Base-by-base conservation (phyloP, 225 moss, liverwort and hornwort species). In the Neckera pumila region DNA sequence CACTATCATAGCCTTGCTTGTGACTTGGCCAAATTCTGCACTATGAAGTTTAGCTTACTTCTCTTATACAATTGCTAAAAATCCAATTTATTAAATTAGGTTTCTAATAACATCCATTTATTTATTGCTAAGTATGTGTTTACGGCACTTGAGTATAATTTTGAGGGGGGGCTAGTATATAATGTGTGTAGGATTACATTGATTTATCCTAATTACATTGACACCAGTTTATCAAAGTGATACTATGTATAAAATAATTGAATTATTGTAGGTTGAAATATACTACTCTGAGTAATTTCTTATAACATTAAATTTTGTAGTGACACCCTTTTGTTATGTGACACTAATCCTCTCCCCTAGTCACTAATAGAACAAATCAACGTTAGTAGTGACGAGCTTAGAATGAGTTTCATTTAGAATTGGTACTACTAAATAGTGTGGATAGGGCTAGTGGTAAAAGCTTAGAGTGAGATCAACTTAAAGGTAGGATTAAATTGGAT, bases 21-120 rank as follows among this genome's bases (percentile, higher is more conserved):
- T 10, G 3, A 43, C 17, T 43, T 28, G 27, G 0, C 6, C 2
- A 28, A 72, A 73, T 28, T 73, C 0, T 0, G 1, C 3, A 28
- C 0, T 28, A 3, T 17, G 3, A 43, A 17, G 45, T 72, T 72
- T 28, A 10, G 2, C 28, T 28, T 28, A 17, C 17, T 10, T 45
- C 3, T 72, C 2, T 17, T 4, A 10, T 43, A 45, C 3, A 0
- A 0, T 28, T 5, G 2, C 43, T 17, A 28, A 43, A 27, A 73
- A 28, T 43, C 1, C 2, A 28, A 17, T 73, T 43, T 43, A 43
- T 9, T 27, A 43, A 43, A 43, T 26, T 26, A 71, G 3, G 9
- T 71, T 15, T 40, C 5, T 15, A 40, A 13, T 15, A 3, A 40
- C 1, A 14, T 38, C 7, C 8, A 40, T 2, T 69, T 42, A 71